Evolutionary conservation across 176 grass and related monocot genomes (phyloP).

Genomic region (Triticum dicoccoides): DNA sequence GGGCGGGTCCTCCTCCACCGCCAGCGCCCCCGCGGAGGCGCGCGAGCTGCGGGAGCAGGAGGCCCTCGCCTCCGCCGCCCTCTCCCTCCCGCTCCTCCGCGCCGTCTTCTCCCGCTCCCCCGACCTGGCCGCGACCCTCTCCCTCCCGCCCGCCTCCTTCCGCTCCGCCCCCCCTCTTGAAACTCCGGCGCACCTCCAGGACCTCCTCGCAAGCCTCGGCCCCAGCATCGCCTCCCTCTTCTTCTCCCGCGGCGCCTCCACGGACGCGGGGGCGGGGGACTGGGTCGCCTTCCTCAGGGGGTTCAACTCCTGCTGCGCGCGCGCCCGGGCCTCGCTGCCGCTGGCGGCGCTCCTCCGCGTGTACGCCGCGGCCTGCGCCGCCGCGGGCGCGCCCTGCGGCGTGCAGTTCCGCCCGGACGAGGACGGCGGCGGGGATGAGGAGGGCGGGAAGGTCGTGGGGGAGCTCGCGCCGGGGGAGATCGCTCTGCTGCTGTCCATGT

Average conservation of each 20-base stretch:
- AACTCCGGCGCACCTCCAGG: conserved; percentile 41
- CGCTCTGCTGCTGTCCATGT: conserved; percentile 65
- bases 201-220: conserved; percentile 43
- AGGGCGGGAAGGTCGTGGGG: conserved; percentile 57
- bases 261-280: not conserved
- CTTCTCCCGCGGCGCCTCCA: conserved; percentile 19
- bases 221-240: conserved; percentile 57
- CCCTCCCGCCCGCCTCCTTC: conserved; percentile 33
- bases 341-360: conserved; percentile 59
- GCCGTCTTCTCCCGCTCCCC: conserved; percentile 55
- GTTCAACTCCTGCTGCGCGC: conserved; percentile 83
- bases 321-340: conserved; percentile 54
- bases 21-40: conserved; percentile 23
- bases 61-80: conserved; percentile 56
- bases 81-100: conserved; percentile 60
- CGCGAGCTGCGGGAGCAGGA: conserved; percentile 46
- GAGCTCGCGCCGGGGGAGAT: conserved; percentile 52
- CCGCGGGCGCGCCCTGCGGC: conserved; percentile 32
- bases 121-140: conserved; percentile 38
- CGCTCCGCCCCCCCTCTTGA: conserved; percentile 32
- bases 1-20: conserved; percentile 67
- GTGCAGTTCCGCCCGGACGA: conserved; percentile 45
- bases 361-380: conserved; percentile 49
- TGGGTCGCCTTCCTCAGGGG: conserved; percentile 70
- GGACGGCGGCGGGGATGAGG: not conserved